These are phyloP conservation scores for Auriscalpium microsporum DNA, from an alignment of 768 basidiomycete genomes.

Conservation along the genomic window DNA sequence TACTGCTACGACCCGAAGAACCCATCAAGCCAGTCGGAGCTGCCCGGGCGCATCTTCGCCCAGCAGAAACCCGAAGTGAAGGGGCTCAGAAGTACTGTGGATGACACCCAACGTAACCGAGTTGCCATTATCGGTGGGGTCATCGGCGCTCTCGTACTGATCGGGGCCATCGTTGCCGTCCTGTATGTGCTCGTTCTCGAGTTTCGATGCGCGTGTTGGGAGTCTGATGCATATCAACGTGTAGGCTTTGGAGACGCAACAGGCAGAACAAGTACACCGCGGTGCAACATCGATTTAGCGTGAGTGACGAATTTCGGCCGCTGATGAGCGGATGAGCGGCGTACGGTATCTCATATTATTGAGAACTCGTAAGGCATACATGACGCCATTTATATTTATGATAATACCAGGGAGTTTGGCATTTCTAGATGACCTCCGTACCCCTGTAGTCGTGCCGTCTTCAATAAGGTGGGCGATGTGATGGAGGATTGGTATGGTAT, in stretches of 20 bases:
- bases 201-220: not conserved
- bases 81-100: constrained; percentile 33
- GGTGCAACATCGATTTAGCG: no score
- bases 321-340: no score
- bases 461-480: no score
- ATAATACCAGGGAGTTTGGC: no score
- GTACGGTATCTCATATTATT: no score
- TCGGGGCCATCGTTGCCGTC: constrained; percentile 26
- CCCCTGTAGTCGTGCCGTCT: no score
- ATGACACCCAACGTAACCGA: constrained; percentile 38
- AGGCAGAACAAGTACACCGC: not conserved
- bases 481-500: no score
- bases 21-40: constrained; percentile 12
- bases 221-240: not conserved
- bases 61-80: constrained; percentile 51
- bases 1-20: constrained; percentile 24
- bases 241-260: not conserved
- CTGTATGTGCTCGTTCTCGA: constrained; percentile 22
- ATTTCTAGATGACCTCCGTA: no score
- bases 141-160: constrained; percentile 33
- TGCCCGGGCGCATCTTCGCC: constrained; percentile 30
- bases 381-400: no score
- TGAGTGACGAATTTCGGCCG: no score
- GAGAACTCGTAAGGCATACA: no score
- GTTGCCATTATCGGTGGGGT: constrained; percentile 38